Evolutionary conservation across 2,329 filamentous ascomycete species (phyloP).

Genomic region (Colletotrichum sp.): DNA sequence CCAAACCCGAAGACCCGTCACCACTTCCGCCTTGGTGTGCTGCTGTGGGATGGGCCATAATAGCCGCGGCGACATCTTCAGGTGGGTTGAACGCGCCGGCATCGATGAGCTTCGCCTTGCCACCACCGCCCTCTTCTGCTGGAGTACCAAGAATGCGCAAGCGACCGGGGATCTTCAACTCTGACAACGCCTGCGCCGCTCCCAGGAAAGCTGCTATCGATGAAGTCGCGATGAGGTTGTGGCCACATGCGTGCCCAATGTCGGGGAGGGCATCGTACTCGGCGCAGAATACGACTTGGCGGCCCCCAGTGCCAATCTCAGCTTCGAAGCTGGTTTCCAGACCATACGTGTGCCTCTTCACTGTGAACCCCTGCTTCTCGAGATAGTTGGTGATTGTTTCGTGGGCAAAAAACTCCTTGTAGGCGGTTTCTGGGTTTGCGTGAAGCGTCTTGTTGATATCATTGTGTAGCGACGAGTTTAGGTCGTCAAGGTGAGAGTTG

Average conservation of each 20-base stretch:
- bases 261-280: slow-evolving; percentile 54
- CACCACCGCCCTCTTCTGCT: slow-evolving; percentile 48
- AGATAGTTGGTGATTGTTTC: slow-evolving; percentile 51
- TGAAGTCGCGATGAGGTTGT: slow-evolving; percentile 49
- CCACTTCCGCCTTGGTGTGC: slow-evolving; percentile 8
- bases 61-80: slow-evolving; percentile 38
- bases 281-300: slow-evolving; percentile 45
- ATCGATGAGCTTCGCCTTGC: slow-evolving; percentile 41
- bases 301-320: slow-evolving; percentile 44
- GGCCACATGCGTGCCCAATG: slow-evolving; percentile 51
- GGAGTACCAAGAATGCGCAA: slow-evolving; percentile 47
- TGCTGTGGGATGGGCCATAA: slow-evolving; percentile 32
- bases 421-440: slow-evolving; percentile 54
- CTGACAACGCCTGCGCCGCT: slow-evolving; percentile 35
- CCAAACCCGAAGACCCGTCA: slow-evolving; percentile 23
- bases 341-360: slow-evolving; percentile 55
- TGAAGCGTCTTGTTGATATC: slow-evolving; percentile 35
- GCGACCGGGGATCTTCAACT: slow-evolving; percentile 34
- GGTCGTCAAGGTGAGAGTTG: slow-evolving; percentile 23
- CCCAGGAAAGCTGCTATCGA: slow-evolving; percentile 45
- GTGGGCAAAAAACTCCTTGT: slow-evolving; percentile 56
- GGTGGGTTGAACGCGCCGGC: slow-evolving; percentile 32
- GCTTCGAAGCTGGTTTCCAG: slow-evolving; percentile 57
- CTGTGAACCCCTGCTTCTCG: slow-evolving; percentile 45
- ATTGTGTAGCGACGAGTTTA: slow-evolving; percentile 17